A percentile compares a stretch with the other conserved stretches of the same genome.
Conservation (phyloP, 2,329 filamentous ascomycete species). For the Calonectria honghensis region DNA sequence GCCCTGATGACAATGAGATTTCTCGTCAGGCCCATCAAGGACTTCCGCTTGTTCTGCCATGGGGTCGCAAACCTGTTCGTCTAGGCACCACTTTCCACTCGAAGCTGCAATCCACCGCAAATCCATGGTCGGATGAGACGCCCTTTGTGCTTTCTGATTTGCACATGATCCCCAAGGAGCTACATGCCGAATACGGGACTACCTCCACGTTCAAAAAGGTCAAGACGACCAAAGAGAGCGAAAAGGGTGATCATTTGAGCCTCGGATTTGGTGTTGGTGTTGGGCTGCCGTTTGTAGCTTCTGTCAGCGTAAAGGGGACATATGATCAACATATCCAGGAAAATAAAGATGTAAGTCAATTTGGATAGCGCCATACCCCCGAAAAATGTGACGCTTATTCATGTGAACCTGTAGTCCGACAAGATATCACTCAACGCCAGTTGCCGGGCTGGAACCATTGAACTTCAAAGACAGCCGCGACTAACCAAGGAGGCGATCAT, state of each 20-base stretch:
- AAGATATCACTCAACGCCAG: conserved; percentile 9
- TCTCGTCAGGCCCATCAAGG: conserved; percentile 11
- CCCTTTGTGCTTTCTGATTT: conserved; percentile 15
- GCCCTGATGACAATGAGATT: conserved; percentile 14
- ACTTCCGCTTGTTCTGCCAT: conserved; percentile 5
- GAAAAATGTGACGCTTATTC: not conserved
- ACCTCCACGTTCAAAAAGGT: conserved; percentile 7
- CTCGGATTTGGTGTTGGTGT: conserved; percentile 12
- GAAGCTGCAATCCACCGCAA: not conserved
- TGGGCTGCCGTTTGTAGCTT: conserved; percentile 13
- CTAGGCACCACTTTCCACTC: conserved; percentile 7
- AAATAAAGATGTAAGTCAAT: not conserved
- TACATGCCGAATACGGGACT: conserved; percentile 3
- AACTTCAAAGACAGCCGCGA: conserved; percentile 6
- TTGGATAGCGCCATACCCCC: too few species aligned
- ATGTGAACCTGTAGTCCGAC: not conserved
- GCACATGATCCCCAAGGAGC: conserved; percentile 18
- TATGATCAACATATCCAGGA: conserved; percentile 12
- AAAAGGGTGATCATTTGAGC: conserved; percentile 5
- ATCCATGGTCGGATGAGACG: conserved; percentile 14
- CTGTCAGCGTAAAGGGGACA: not conserved
- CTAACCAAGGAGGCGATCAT: conserved; percentile 9
- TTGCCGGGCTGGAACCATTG: conserved; percentile 15
- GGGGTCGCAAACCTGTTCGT: not conserved
- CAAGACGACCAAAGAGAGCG: conserved; percentile 9